phyloP scores from a whole-genome alignment of 140 eudicot species.

The Senecio squalidus region DNA sequence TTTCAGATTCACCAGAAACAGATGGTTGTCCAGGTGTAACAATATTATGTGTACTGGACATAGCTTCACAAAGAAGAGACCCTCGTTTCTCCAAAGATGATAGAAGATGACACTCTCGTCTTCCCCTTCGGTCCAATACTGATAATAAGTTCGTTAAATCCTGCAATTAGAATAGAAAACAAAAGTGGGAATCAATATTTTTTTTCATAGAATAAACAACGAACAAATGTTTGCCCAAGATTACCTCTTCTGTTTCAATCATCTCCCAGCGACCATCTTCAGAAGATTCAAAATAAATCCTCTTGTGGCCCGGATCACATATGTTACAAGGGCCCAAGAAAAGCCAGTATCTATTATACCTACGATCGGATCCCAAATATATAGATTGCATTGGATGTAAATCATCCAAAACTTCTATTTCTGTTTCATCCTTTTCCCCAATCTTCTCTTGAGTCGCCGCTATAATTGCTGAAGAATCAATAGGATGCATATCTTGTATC shows the following conservation, averaged over 20 bases:
- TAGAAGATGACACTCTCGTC: conserved; percentile 67
- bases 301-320: conserved; percentile 78
- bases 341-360: conserved; percentile 91
- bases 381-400: conserved; percentile 91
- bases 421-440: conserved; percentile 24
- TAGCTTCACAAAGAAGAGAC: conserved; percentile 39
- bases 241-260: conserved; percentile 83
- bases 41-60: conserved; percentile 40
- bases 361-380: conserved; percentile 89
- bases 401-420: conserved; percentile 31
- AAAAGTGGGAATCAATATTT: not conserved
- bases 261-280: conserved; percentile 97
- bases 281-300: conserved; percentile 87
- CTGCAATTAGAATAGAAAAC: conserved; percentile 36
- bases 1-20: conserved; percentile 51
- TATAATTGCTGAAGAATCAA: conserved; percentile 58
- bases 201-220: not conserved
- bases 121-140: conserved; percentile 66
- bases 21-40: conserved; percentile 34
- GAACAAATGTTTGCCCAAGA: not conserved
- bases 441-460: conserved; percentile 26
- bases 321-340: conserved; percentile 87
- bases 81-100: conserved; percentile 48
- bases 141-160: conserved; percentile 56
- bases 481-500: conserved; percentile 39